These are phyloP conservation scores for Fragosphaeria purpurea DNA, from an alignment of 2,329 filamentous ascomycete species.

Conservation along the genomic window DNA sequence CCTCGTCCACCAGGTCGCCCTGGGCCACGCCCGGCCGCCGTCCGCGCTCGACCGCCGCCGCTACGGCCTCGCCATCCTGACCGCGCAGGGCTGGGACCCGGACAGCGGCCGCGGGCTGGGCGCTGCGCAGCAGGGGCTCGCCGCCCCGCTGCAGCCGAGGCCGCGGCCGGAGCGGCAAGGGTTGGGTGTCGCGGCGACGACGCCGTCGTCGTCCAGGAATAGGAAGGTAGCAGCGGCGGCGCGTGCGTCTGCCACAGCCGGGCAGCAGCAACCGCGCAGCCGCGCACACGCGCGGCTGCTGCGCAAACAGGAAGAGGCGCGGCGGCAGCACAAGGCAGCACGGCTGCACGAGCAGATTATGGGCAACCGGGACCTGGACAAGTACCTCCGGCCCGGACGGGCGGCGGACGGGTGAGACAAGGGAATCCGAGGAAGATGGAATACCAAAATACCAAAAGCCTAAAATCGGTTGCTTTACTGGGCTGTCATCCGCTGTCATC, in stretches of 20 bases:
- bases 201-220: conserved; percentile 22
- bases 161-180: conserved; percentile 68
- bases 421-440: too few relatives aligned
- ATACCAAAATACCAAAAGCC: too few relatives aligned
- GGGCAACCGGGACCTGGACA: conserved; percentile 62
- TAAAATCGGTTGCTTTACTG: too few relatives aligned
- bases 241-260: conserved; percentile 27
- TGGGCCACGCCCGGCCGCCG: conserved; percentile 60
- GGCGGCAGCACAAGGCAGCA: conserved; percentile 42
- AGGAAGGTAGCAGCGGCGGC: conserved; percentile 27
- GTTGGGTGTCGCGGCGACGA: conserved; percentile 33
- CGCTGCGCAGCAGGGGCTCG: conserved; percentile 57
- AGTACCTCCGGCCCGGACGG: conserved; percentile 47
- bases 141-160: conserved; percentile 62
- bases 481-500: too few relatives aligned
- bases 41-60: conserved; percentile 60
- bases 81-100: conserved; percentile 63
- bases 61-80: conserved; percentile 58
- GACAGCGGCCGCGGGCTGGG: conserved; percentile 66
- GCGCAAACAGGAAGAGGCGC: conserved; percentile 46
- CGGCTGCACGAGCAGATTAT: conserved; percentile 63
- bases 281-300: conserved; percentile 22
- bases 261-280: conserved; percentile 56
- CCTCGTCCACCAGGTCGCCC: conserved; percentile 60
- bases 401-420: background rate